Base-by-base conservation (phyloP, 2,329 filamentous ascomycete species). In the Trichoderma sp. region DNA sequence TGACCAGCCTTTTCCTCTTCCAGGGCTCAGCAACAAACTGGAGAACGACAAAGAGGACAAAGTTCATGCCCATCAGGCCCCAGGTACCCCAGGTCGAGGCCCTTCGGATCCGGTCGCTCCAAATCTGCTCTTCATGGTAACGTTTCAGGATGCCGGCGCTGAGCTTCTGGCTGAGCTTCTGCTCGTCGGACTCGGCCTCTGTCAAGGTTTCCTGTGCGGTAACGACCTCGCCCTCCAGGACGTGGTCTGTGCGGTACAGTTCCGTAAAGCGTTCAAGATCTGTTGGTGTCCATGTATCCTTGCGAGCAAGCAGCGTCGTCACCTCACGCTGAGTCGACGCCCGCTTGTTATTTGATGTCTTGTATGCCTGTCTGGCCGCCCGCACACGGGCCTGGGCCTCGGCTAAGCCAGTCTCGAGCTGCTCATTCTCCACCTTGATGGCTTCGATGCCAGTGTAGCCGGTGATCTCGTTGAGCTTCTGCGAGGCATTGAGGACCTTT, bases 51-150 rank as follows among this genome's bases (percentile, higher is more conserved):
- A 99, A 93, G 61, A 99, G 83, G 73, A 98, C 81, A 36, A 98
- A 93, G 79, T 99, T 99, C 78, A 98, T 89, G 28, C 95, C 95
- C 96, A 99, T 99, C 73, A 99, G 84, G 0, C 95, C 96, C 90
- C 97, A 98, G 0, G 96, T 99, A 43, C 97, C 95, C 96, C 96
- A 99, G 0, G 96, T 99, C 80, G 93, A 96, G 86, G 97, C 97
- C 75, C 96, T 88, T 43, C 96, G 88, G 79, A 99, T 99, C 77
- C 97, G 95, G 81, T 99, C 96, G 79, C 93, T 97, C 96, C 96
- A 99, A 71, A 99, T 97, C 84, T 99, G 96, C 84, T 99, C 96
- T 83, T 99, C 96, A 81, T 99, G 96, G 82, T 99, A 99, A 73
- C 97, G 90, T 73, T 92, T 92, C 66, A 98, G 85, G 76, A 98